Percentiles rank a stretch among this genome's conserved stretches.
These are phyloP conservation scores for Russula dissimulans DNA, from an alignment of 768 basidiomycete genomes.

Conservation along the genomic window DNA sequence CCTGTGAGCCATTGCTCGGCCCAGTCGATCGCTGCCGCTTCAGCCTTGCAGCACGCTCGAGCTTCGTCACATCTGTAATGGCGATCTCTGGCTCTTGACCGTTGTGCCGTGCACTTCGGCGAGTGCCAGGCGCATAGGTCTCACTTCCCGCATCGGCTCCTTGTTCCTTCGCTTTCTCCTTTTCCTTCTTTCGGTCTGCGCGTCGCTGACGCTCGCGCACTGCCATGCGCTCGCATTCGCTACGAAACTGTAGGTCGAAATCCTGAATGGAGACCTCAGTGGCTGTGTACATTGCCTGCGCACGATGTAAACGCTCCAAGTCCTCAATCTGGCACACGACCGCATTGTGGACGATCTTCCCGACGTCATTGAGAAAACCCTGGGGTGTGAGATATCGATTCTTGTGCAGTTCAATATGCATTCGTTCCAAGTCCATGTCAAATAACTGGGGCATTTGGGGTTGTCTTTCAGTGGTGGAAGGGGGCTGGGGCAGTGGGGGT, in stretches of 20 bases:
- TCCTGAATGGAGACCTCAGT: constrained; percentile 79
- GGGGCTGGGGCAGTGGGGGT: constrained; percentile 14
- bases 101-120: constrained; percentile 66
- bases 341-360: constrained; percentile 73
- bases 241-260: constrained; percentile 66
- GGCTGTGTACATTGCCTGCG: constrained; percentile 84
- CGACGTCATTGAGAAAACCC: constrained; percentile 78
- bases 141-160: constrained; percentile 29
- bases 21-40: constrained; percentile 50
- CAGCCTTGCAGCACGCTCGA: constrained; percentile 50
- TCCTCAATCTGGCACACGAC: constrained; percentile 50
- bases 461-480: constrained; percentile 28
- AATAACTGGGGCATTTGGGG: constrained; percentile 46
- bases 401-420: constrained; percentile 79
- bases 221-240: constrained; percentile 88
- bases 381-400: constrained; percentile 80
- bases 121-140: constrained; percentile 39
- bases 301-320: constrained; percentile 64
- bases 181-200: constrained; percentile 34
- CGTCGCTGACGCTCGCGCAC: constrained; percentile 58
- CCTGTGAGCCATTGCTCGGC: constrained; percentile 22
- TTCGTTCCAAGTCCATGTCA: constrained; percentile 87
- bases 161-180: constrained; percentile 28
- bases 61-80: constrained; percentile 64
- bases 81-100: constrained; percentile 61